Evolutionary conservation across 2,329 filamentous ascomycete genomes (phyloP).

Genomic region (Diplodia seriata): DNA sequence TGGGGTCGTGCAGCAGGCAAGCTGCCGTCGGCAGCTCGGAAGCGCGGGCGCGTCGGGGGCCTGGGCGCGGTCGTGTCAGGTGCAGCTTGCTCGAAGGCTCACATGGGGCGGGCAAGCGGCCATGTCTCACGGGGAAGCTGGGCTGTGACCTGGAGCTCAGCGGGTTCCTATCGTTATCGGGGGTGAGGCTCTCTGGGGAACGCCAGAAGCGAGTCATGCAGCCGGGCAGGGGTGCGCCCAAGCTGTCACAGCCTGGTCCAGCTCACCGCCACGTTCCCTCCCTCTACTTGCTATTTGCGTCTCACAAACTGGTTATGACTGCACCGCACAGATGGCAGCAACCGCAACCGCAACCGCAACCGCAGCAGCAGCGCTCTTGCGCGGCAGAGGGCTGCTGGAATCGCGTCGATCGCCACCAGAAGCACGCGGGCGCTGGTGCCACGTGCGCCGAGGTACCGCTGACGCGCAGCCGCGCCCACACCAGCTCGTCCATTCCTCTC

Average conservation of each 20-base stretch:
- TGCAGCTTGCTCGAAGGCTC: neutral
- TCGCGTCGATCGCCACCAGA: slow-evolving; percentile 7
- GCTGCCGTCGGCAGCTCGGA: neutral
- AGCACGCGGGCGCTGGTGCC: slow-evolving; percentile 13
- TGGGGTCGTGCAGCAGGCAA: slow-evolving; percentile 20
- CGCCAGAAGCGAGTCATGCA: slow-evolving; percentile 17
- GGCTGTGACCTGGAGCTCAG: slow-evolving; percentile 19
- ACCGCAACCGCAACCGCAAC: neutral
- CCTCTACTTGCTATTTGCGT: slow-evolving; percentile 8
- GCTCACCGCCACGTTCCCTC: slow-evolving; percentile 19
- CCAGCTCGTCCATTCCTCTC: too few relatives aligned
- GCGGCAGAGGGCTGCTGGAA: neutral
- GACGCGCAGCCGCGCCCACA: neutral
- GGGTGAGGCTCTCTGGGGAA: slow-evolving; percentile 31
- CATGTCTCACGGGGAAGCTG: slow-evolving; percentile 20
- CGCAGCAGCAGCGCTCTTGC: neutral
- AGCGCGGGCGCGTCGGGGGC: slow-evolving; percentile 16
- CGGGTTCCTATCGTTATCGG: slow-evolving; percentile 25
- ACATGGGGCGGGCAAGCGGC: slow-evolving; percentile 5
- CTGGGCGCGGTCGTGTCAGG: slow-evolving; percentile 25
- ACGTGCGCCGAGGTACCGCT: slow-evolving; percentile 16
- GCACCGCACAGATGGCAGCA: neutral
- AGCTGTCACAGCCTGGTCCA: neutral
- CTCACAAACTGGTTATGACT: neutral
- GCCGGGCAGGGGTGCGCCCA: slow-evolving; percentile 7